These are phyloP conservation scores for Pyrenochaeta sp. DNA, from an alignment of 2,329 filamentous ascomycete genomes.

Conservation along the genomic window DNA sequence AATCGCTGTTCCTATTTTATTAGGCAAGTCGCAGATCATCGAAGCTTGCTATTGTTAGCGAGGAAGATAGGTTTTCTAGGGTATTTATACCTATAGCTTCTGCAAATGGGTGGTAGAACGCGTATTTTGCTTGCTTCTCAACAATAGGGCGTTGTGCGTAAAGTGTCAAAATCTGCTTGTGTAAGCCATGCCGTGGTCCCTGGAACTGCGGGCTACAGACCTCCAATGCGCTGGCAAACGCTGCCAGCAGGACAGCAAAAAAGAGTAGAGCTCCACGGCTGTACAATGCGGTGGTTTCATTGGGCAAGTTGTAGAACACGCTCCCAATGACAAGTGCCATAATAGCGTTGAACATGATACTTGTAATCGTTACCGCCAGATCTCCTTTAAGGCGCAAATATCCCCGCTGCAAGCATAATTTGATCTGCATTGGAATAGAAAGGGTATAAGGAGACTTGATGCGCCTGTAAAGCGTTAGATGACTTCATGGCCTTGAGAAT, in stretches of 20 bases:
- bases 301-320: constrained; percentile 60
- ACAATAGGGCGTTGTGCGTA: constrained; percentile 87
- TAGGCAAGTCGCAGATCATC: constrained; percentile 85
- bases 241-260: constrained; percentile 64
- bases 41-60: no score
- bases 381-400: constrained; percentile 21
- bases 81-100: no score
- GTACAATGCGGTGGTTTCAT: constrained; percentile 59
- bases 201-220: no score
- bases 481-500: no score
- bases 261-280: constrained; percentile 64
- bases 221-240: constrained; percentile 62
- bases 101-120: constrained; percentile 79
- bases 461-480: constrained; percentile 35
- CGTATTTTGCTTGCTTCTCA: constrained; percentile 76
- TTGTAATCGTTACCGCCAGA: constrained; percentile 11
- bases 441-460: constrained; percentile 63
- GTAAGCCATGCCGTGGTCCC: no score
- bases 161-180: no score
- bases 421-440: constrained; percentile 46
- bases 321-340: constrained; percentile 66
- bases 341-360: constrained; percentile 55
- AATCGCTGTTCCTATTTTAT: constrained; percentile 73
- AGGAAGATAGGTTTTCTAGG: no score
- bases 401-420: constrained; percentile 12